Conservation (phyloP, 495 filamentous ascomycete genomes). For the Penicillium salamii region DNA sequence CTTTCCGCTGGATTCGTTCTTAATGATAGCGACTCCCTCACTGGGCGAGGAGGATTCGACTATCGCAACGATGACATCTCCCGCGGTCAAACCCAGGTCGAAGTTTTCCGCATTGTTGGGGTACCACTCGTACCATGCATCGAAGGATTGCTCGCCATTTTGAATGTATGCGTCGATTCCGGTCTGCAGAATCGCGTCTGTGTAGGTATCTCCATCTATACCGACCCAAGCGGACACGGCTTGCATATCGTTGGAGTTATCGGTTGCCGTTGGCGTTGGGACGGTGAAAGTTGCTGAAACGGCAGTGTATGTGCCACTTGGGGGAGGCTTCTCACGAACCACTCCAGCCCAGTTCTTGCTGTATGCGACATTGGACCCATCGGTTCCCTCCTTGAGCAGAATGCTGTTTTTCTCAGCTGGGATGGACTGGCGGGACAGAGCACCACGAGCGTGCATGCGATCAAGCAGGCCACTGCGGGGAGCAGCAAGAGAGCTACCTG, state of each 20-base stretch:
- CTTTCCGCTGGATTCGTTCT: conserved; percentile 55
- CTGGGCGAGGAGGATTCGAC: conserved; percentile 46
- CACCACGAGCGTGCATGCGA: conserved; percentile 26
- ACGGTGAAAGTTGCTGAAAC: conserved; percentile 57
- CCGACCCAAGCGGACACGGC: conserved; percentile 62
- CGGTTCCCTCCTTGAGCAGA: conserved; percentile 13
- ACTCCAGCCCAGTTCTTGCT: conserved; percentile 61
- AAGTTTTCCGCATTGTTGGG: conserved; percentile 57
- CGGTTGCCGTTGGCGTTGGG: conserved; percentile 46
- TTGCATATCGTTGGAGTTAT: conserved; percentile 31
- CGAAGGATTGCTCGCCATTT: conserved; percentile 36
- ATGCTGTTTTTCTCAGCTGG: conserved; percentile 19
- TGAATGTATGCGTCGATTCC: conserved; percentile 57
- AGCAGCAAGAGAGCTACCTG: conserved; percentile 26
- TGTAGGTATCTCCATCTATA: conserved; percentile 59
- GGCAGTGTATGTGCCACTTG: conserved; percentile 44
- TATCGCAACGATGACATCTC: conserved; percentile 55
- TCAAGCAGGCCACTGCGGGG: conserved; percentile 25
- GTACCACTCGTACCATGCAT: conserved; percentile 67
- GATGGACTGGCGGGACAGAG: conserved; percentile 21
- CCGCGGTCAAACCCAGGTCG: conserved; percentile 49
- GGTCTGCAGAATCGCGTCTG: conserved; percentile 56
- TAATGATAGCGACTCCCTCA: conserved; percentile 52
- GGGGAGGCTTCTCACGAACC: conserved; percentile 44
- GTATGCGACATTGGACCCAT: conserved; percentile 38